Evolutionary conservation across 2,329 filamentous ascomycete genomes (phyloP), one percentile per base, ranked within the genome.

Genomic region (Penicillium sp.): DNA sequence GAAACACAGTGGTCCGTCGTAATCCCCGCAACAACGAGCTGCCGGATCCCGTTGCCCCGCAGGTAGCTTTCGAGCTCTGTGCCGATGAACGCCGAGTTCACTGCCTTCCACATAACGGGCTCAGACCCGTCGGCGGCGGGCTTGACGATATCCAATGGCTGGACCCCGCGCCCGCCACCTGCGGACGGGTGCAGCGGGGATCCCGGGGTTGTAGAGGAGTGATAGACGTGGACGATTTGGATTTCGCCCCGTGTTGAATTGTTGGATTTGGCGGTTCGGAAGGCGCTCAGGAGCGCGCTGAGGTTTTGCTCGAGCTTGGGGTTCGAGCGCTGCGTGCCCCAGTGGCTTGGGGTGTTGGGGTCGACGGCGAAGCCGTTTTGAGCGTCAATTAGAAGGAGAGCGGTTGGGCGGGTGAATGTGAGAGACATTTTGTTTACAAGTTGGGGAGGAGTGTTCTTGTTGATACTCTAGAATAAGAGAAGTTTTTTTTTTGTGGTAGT

Each of bases 1-100:
- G 78, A 82, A 15, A 84, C 80, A 57, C 82, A 84, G 63, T 84
- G 82, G 68, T 83, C 82, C 41, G 81, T 83, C 3, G 79, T 82
- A 60, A 84, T 62, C 0, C 81, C 82, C 2, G 71, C 71, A 30
- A 83, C 67, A 19, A 82, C 61, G 0, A 82, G 70, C 61, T 81
- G 79, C 9, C 74, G 61, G 17, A 81, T 70, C 0, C 66, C 70
- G 15, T 71, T 71, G 2, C 64, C 62, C 5, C 74, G 71, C 23
- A 84, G 64, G 31, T 75, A 67, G 1, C 62, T 59, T 60, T 82
- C 79, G 8, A 84, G 73, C 0, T 73, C 66, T 1, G 81, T 83
- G 5, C 79, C 81, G 51, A 83, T 76, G 61, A 84, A 83, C 0
- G 74, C 73, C 0, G 80, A 82, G 66, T 83, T 83, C 46, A 82